A percentile compares a stretch with the other conserved stretches of the same genome.
These are phyloP conservation scores for Pseudozyma tsukubaensis DNA, from an alignment of 1,284 basidiomycete genomes.

Conservation along the genomic window DNA sequence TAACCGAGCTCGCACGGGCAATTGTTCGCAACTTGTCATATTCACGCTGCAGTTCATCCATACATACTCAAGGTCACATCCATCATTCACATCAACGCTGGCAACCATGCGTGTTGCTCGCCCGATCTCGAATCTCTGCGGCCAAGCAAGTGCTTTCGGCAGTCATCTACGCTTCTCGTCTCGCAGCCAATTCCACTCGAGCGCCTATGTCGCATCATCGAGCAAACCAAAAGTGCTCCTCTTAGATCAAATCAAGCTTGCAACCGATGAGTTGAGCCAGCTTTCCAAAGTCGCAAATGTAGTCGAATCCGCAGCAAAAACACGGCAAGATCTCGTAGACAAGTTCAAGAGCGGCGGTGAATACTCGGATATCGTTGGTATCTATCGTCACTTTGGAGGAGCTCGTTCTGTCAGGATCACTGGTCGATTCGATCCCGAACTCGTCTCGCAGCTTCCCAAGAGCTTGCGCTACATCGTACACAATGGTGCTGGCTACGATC, in stretches of 20 bases:
- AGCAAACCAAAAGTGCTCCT: constrained; percentile 55
- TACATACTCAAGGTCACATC: neutral
- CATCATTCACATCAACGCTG: neutral
- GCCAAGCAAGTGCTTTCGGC: neutral
- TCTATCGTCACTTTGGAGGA: constrained; percentile 79
- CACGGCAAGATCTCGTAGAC: constrained; percentile 46
- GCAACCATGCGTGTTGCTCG: constrained; percentile 5
- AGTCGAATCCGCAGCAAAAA: constrained; percentile 32
- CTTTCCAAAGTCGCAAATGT: constrained; percentile 43
- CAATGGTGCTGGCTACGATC: constrained; percentile 66
- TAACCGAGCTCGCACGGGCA: too few species aligned
- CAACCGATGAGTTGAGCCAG: constrained; percentile 43
- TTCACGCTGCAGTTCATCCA: neutral
- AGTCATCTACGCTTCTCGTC: neutral
- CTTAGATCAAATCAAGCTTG: constrained; percentile 58
- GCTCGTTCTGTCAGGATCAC: constrained; percentile 55
- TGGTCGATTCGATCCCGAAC: constrained; percentile 58
- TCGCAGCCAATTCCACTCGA: constrained; percentile 17
- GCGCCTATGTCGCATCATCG: neutral
- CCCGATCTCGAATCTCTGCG: neutral
- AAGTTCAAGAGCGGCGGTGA: constrained; percentile 46
- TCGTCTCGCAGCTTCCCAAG: constrained; percentile 48
- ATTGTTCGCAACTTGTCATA: neutral
- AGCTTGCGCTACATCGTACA: constrained; percentile 58
- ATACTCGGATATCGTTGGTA: constrained; percentile 79